phyloP scores from a whole-genome alignment of 176 grass and related monocot genomes.

The Eleusine coracana region DNA sequence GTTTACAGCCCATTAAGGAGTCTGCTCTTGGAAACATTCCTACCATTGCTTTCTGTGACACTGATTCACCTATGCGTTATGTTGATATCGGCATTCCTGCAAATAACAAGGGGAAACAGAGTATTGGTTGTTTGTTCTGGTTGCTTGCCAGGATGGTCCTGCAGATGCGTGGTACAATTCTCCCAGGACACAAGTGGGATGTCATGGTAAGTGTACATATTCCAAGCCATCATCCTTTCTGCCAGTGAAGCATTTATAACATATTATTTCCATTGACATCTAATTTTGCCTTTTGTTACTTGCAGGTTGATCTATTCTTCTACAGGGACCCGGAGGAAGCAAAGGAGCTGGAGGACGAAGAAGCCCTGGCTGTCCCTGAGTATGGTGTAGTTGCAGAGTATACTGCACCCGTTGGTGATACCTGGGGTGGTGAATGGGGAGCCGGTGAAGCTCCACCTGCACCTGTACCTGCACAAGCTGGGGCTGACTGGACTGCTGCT shows the following conservation, averaged over 20 bases:
- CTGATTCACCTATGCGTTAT: conserved; percentile 92
- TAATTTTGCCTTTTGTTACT: conserved; percentile 3
- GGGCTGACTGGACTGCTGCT: conserved; percentile 48
- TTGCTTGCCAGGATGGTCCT: conserved; percentile 87
- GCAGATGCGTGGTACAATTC: conserved; percentile 89
- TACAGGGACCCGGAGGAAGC: conserved; percentile 93
- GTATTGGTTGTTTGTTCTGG: conserved; percentile 91
- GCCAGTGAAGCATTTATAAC: neutral
- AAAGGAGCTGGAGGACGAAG: conserved; percentile 85
- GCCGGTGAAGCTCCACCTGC: conserved; percentile 49
- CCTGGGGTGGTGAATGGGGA: conserved; percentile 50
- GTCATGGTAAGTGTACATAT: conserved; percentile 61
- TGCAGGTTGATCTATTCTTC: conserved; percentile 93
- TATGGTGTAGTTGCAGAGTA: conserved; percentile 53
- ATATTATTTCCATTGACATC: neutral
- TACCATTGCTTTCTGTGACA: conserved; percentile 90
- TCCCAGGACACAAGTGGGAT: conserved; percentile 85
- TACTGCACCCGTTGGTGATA: conserved; percentile 32
- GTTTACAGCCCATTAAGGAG: conserved; percentile 84
- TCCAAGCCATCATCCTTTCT: neutral
- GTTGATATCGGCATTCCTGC: conserved; percentile 93
- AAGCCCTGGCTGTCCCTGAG: conserved; percentile 52
- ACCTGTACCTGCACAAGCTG: conserved; percentile 46
- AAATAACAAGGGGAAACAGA: conserved; percentile 95
- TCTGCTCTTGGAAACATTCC: conserved; percentile 93